These are phyloP conservation scores for Arthrinium phaeospermum DNA, from an alignment of 2,329 filamentous ascomycete species.

Conservation along the genomic window DNA sequence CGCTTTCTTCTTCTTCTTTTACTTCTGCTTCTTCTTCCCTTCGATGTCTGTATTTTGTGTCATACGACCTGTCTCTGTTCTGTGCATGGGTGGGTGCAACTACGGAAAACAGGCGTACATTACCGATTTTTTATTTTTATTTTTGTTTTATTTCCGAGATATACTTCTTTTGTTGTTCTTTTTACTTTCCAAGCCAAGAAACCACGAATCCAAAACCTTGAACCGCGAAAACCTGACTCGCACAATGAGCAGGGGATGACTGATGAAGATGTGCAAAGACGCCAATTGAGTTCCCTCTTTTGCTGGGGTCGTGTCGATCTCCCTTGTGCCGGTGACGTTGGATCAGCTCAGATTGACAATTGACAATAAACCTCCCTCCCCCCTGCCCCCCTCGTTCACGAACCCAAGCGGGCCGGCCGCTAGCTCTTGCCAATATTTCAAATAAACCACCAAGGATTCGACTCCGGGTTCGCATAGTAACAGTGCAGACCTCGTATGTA, in stretches of 20 bases:
- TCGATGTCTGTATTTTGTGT: background rate
- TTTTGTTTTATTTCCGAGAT: background rate
- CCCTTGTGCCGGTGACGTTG: background rate
- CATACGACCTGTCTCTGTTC: background rate
- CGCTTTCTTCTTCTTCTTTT: background rate
- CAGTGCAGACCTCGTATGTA: background rate
- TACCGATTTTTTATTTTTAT: background rate
- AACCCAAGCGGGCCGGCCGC: background rate
- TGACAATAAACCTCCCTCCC: background rate
- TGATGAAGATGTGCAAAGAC: constrained; percentile 3
- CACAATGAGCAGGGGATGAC: background rate
- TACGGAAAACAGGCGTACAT: background rate
- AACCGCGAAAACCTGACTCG: background rate
- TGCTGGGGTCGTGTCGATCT: constrained; percentile 14
- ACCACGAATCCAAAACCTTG: background rate
- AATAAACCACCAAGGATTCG: too few relatives aligned
- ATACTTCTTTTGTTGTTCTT: background rate
- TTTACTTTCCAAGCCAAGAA: background rate
- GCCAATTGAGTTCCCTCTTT: background rate
- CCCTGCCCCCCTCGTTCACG: too few relatives aligned
- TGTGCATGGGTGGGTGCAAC: background rate
- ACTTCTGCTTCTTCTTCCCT: background rate
- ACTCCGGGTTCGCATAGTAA: too few relatives aligned
- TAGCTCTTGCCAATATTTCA: background rate
- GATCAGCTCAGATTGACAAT: background rate